Percentiles rank a stretch among this genome's conserved stretches.
These are phyloP conservation scores for Erythrophleum ivorense DNA, from an alignment of 331 rosid genomes.

Conservation along the genomic window DNA sequence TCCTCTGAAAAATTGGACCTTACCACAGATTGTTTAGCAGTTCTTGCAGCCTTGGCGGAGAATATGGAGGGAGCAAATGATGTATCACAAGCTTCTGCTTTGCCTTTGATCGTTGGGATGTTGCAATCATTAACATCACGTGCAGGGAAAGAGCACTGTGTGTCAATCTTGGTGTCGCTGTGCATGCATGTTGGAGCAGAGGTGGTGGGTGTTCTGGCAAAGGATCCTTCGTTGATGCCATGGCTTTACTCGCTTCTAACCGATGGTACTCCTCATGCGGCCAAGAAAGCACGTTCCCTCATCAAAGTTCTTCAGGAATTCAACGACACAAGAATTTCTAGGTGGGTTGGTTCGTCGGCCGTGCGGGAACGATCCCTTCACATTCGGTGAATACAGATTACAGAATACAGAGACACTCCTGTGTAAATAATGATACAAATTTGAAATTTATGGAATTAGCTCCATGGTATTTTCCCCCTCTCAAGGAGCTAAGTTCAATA, in stretches of 20 bases:
- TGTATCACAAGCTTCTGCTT: slow-evolving; percentile 43
- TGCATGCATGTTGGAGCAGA: slow-evolving; percentile 62
- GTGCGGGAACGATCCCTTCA: slow-evolving; percentile 46
- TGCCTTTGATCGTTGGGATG: slow-evolving; percentile 42
- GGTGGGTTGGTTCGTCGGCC: slow-evolving; percentile 45
- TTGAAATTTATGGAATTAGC: slow-evolving; percentile 15
- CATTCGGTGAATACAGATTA: slow-evolving; percentile 34
- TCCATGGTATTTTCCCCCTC: slow-evolving; percentile 25
- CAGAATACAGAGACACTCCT: neutral
- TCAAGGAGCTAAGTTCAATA: slow-evolving; percentile 33
- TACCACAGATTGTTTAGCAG: slow-evolving; percentile 57
- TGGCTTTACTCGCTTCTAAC: slow-evolving; percentile 62
- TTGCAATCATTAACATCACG: slow-evolving; percentile 40
- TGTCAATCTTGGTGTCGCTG: slow-evolving; percentile 61
- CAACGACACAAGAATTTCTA: slow-evolving; percentile 48
- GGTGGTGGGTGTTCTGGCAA: slow-evolving; percentile 56
- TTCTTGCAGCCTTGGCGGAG: slow-evolving; percentile 66
- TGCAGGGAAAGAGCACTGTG: slow-evolving; percentile 64
- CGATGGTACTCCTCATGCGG: slow-evolving; percentile 57
- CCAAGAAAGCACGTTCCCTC: slow-evolving; percentile 73
- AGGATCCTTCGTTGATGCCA: slow-evolving; percentile 58
- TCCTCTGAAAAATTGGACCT: slow-evolving; percentile 57
- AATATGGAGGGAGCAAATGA: slow-evolving; percentile 60
- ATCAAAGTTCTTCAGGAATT: slow-evolving; percentile 65
- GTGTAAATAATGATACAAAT: neutral